A percentile compares a stretch with the other conserved stretches of the same genome.
Conservation (phyloP, 805 yeast genomes). For the Teunomyces funiuensis region DNA sequence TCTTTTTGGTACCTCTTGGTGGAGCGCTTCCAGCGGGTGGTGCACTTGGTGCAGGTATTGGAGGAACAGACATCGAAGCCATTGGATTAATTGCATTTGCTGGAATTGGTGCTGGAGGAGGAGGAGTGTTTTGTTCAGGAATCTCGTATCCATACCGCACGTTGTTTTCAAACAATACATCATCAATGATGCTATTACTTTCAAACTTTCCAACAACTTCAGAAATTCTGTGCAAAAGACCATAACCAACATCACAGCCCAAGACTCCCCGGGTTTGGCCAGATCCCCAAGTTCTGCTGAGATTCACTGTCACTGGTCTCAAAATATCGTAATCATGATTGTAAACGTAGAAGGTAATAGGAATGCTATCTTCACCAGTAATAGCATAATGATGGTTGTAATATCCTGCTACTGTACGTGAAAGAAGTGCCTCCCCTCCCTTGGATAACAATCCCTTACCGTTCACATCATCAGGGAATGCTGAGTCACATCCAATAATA, state of each 20-base stretch:
- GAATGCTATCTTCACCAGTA: conserved; percentile 35
- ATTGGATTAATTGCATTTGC: conserved; percentile 9
- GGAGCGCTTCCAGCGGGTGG: conserved; percentile 19
- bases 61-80: conserved; percentile 9
- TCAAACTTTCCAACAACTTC: conserved; percentile 56
- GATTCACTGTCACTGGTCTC: conserved; percentile 79
- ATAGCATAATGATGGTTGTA: conserved; percentile 46
- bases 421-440: conserved; percentile 82
- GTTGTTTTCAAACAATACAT: conserved; percentile 32
- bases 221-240: conserved; percentile 84
- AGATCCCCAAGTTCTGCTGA: conserved; percentile 65
- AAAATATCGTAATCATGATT: conserved; percentile 84
- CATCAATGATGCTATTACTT: conserved; percentile 28
- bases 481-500: conserved; percentile 65
- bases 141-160: conserved; percentile 18
- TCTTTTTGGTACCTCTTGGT: conserved; percentile 30
- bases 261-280: conserved; percentile 67
- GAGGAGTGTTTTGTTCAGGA: conserved; percentile 9
- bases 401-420: conserved; percentile 61
- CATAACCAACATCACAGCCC: conserved; percentile 96
- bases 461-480: conserved; percentile 56
- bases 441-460: conserved; percentile 69
- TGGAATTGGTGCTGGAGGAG: conserved; percentile 12
- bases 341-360: conserved; percentile 59
- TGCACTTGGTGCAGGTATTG: conserved; percentile 9